A percentile compares a stretch with the other conserved stretches of the same genome.
Conservation (phyloP, 495 filamentous ascomycete species). For the Aspergillus hancockii region DNA sequence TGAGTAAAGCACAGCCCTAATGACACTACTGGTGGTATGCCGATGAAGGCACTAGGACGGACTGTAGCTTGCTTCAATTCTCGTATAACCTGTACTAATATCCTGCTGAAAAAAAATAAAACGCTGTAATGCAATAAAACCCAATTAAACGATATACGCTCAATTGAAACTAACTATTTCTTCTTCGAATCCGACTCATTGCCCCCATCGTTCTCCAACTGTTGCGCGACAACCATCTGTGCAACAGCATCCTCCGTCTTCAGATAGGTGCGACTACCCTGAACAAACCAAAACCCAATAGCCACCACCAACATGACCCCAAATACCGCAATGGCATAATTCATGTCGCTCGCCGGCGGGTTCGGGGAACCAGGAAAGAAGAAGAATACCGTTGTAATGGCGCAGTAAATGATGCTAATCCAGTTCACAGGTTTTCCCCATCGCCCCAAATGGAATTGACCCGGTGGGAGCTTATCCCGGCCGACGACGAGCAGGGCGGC, state of each 20-base stretch:
- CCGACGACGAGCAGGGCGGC: slow-evolving; percentile 37
- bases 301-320: slow-evolving; percentile 50
- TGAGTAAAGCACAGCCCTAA: too few species aligned
- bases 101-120: not conserved
- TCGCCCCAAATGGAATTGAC: slow-evolving; percentile 39
- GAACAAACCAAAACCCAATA: slow-evolving; percentile 42
- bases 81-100: not conserved
- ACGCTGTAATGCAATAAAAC: not conserved
- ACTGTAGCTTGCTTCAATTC: not conserved
- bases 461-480: slow-evolving; percentile 41
- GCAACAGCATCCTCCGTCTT: slow-evolving; percentile 43
- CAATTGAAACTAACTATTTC: not conserved
- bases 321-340: slow-evolving; percentile 50
- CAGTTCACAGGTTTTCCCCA: slow-evolving; percentile 36
- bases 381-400: slow-evolving; percentile 46
- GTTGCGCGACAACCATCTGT: slow-evolving; percentile 43
- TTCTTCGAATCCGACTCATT: not conserved
- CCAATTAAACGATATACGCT: not conserved
- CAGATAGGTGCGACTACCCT: slow-evolving; percentile 38
- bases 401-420: slow-evolving; percentile 43
- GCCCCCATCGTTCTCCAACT: slow-evolving; percentile 32
- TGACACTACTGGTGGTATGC: too few species aligned
- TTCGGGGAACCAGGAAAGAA: slow-evolving; percentile 44
- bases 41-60: too few species aligned
- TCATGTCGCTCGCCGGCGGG: slow-evolving; percentile 43